Evolutionary conservation across 2,329 filamentous ascomycete species (phyloP), one percentile per base, ranked within the genome.

Genomic region (Epichloe coenophiala): DNA sequence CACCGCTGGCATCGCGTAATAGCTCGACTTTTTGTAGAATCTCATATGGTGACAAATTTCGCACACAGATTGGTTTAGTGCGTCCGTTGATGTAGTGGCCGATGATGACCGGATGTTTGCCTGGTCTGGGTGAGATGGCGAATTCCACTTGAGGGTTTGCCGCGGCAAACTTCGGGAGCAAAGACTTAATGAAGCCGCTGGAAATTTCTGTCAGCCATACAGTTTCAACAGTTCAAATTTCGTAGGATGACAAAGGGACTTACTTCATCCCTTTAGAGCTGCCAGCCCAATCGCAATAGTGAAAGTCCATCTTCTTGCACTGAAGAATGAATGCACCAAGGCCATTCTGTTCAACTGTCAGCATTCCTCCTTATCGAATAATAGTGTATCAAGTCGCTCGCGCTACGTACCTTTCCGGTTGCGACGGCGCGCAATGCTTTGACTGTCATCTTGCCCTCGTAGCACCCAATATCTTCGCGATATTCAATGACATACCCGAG

Each of bases 211-310:
- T 52, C 27, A 51, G 47, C 33, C 4, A 39, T 49, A n/a, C 2
- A 31, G 21, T 37, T 19, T 51, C 44, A 52, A 49, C 33, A 46
- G 0, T 27, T 38, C 37, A 13, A 1, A 21, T 11, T 2, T 8
- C 8, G 6, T 9, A 15, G 4, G 31, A 13, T 19, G 36, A 11
- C 5, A 11, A 13, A 5, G 15, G 12, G 21, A 6, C 58, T 56
- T 75, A 93, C 87, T 95, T 93, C 89, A 97, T 96, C 64, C 93
- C 93, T 63, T 74, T 81, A 38, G 91, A 97, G 68, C 88, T 95
- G 56, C 90, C 93, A 52, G 86, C 88, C 80, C 86, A 90, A 76
- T 97, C 89, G 75, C 93, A 97, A 74, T 95, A 98, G 73, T 95
- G 87, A 64, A 98, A 88, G 68, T 95, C 88, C 67, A 98, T 75